Conservation (phyloP, 306 rosid genomes). For the Cicer chorassanicum region DNA sequence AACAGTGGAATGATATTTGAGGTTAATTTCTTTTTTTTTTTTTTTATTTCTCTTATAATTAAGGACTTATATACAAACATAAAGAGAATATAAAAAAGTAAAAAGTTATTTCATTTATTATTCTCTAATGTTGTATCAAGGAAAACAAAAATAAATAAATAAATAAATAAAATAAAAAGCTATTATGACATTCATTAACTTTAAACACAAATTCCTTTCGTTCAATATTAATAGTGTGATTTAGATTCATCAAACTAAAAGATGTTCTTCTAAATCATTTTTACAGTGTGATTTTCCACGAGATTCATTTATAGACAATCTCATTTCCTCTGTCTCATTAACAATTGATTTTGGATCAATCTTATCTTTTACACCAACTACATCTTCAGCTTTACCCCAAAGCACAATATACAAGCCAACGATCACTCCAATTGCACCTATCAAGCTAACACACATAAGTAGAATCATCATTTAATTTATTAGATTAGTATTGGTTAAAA, state of each 20-base stretch:
- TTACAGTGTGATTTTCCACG: background rate
- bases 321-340: background rate
- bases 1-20: no score
- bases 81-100: no score
- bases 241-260: background rate
- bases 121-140: no score
- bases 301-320: background rate
- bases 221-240: no score
- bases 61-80: no score
- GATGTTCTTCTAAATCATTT: conserved; percentile 35
- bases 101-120: no score
- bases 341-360: background rate
- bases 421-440: conserved; percentile 56
- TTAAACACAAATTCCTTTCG: no score
- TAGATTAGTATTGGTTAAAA: background rate
- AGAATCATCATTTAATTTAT: background rate
- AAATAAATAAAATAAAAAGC: no score
- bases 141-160: no score
- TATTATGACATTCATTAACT: no score
- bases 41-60: no score
- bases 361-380: background rate
- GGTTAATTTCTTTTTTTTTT: no score
- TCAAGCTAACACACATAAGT: conserved; percentile 44
- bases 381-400: conserved; percentile 63
- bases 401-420: conserved; percentile 58